A percentile compares a stretch with the other conserved stretches of the same genome.
phyloP scores from a whole-genome alignment of 805 yeast species.

The Candida pini region DNA sequence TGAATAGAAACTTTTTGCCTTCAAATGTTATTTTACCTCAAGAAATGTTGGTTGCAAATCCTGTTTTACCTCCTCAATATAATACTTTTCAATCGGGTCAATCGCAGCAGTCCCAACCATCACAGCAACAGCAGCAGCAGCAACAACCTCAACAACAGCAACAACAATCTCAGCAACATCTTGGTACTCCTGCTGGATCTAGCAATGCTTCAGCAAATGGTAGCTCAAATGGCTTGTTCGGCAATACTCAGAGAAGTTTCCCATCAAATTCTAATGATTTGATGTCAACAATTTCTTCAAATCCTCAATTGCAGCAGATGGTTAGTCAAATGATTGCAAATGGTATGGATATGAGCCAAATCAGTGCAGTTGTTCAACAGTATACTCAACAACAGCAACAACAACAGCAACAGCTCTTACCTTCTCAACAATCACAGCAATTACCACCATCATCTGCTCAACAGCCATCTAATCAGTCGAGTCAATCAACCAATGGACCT shows the following conservation, averaged over 20 bases:
- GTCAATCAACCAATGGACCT: neutral
- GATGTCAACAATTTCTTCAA: conserved; percentile 21
- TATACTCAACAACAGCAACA: conserved; percentile 17
- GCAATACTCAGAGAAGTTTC: conserved; percentile 10
- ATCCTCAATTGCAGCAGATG: conserved; percentile 29
- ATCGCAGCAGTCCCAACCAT: neutral
- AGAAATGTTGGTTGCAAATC: conserved; percentile 32
- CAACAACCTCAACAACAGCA: conserved; percentile 1
- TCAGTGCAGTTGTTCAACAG: conserved; percentile 25
- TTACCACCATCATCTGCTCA: conserved; percentile 8
- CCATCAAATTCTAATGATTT: conserved; percentile 17
- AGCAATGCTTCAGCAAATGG: neutral
- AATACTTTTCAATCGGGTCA: conserved; percentile 13
- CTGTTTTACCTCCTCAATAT: conserved; percentile 20
- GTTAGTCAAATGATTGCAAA: conserved; percentile 31
- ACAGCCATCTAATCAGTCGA: conserved; percentile 4
- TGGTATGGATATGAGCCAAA: conserved; percentile 32
- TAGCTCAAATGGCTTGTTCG: conserved; percentile 7
- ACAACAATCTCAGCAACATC: neutral
- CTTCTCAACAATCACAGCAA: conserved; percentile 6
- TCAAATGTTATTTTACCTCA: conserved; percentile 52
- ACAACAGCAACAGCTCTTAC: conserved; percentile 9
- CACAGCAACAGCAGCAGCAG: neutral
- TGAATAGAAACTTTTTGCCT: conserved; percentile 46
- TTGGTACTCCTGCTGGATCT: neutral